Evolutionary conservation across 2,329 filamentous ascomycete genomes (phyloP), one percentile per base, ranked within the genome.

Genomic region (Meredithiella fracta): DNA sequence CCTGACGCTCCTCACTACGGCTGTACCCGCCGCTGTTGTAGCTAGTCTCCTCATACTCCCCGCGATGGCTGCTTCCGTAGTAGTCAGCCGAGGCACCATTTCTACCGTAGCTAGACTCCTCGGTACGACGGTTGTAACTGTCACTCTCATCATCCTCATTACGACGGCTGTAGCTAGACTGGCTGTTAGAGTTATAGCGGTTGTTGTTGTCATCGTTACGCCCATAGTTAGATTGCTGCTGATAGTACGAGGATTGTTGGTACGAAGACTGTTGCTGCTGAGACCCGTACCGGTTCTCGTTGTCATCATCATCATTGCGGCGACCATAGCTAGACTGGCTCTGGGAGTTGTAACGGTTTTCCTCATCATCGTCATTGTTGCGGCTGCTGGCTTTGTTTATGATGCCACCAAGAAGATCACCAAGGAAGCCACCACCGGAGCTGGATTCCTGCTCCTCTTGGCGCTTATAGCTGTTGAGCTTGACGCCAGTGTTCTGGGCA

Each of bases 351-450:
- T 85, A 77, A 5, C 51, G 51, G 51, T 44, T 47, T n/a, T 20
- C 22, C 20, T 11, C 22, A 29, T 58, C 51, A 9, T 76, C 68
- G 40, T 74, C 73, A 47, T 79, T 54, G 3, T 54, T 34, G n/a
- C 55, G n/a, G 34, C 73, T 72, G 61, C 72, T 72, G 55, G 72
- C 70, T 37, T 72, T 70, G 53, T 73, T 72, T 54, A 84, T 77
- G 14, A 75, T 75, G 11, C 76, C 76, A 9, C 81, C 78, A 7
- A 94, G 75, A 15, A 90, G 69, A 40, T 78, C 79, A 37, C 77
- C 76, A 11, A 94, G 72, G 47, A 94, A 70, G 23, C 83, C 82
- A 1, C 88, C 66, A 9, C 78, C 78, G 52, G 82, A 80, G 51
- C 80, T 80, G 61, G 82, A 74, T 31, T 76, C 74, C 6, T 63